A percentile compares a stretch with the other conserved stretches of the same genome.
Evolutionary conservation across 164 flowering plant genomes (phyloP).

Genomic region (Paratinospora sagittata): DNA sequence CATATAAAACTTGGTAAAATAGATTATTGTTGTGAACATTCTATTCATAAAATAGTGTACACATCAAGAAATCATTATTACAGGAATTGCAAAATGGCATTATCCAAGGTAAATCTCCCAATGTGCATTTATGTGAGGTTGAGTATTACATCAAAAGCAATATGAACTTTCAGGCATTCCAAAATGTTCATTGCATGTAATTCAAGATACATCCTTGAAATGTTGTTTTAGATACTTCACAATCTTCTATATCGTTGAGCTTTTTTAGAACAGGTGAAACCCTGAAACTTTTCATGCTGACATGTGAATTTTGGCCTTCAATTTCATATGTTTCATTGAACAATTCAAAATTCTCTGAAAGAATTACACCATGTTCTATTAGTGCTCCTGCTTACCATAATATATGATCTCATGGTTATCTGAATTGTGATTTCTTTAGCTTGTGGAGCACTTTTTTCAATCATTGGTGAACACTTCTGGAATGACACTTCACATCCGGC

Average conservation of each 20-base stretch:
- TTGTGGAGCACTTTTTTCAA: conserved; percentile 99
- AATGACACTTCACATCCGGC: conserved; percentile 96
- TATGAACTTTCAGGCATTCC: neutral
- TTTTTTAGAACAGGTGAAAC: neutral
- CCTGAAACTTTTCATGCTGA: neutral
- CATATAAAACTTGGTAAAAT: no score
- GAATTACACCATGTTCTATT: no score
- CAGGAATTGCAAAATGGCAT: no score
- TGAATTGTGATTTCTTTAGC: conserved; percentile 28
- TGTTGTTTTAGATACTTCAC: neutral
- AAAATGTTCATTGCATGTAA: neutral
- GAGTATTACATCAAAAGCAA: neutral
- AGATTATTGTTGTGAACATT: no score
- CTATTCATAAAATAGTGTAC: no score
- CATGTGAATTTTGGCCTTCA: neutral
- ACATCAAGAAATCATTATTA: no score
- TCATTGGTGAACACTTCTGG: conserved; percentile 97
- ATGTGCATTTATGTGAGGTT: neutral
- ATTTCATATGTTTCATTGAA: neutral
- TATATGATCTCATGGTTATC: neutral
- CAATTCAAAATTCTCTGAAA: neutral
- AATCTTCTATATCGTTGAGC: neutral
- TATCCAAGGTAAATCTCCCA: neutral
- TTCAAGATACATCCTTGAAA: neutral
- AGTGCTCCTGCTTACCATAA: neutral